Conservation (phyloP, 225 moss, liverwort and hornwort species). For the Physcomitrellopsis africana region DNA sequence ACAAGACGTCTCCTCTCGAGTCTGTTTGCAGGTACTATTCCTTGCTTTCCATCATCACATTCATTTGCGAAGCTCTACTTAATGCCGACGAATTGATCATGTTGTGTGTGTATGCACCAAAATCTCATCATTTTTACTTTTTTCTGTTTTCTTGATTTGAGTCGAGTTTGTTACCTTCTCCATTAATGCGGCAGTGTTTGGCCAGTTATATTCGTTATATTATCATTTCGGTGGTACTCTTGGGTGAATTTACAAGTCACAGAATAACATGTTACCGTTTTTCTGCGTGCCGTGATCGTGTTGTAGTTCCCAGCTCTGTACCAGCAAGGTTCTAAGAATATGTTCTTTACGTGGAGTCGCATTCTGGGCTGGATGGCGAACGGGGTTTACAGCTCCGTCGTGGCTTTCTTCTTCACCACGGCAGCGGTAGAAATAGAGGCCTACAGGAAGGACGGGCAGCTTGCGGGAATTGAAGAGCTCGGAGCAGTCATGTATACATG, state of each 20-base stretch:
- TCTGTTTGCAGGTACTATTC: conserved; percentile 57
- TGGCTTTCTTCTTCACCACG: conserved; percentile 71
- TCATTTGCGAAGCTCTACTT: neutral
- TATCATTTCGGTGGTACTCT: too few relatives aligned
- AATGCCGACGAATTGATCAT: too few relatives aligned
- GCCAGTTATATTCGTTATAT: neutral
- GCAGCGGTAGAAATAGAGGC: conserved; percentile 65
- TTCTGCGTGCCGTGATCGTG: neutral
- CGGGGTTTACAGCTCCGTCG: conserved; percentile 82
- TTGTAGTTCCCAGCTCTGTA: conserved; percentile 95
- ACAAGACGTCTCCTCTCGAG: conserved; percentile 93
- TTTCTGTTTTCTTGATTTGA: neutral
- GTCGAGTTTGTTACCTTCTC: neutral
- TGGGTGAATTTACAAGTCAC: too few relatives aligned
- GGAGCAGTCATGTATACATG: conserved; percentile 93
- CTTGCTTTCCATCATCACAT: neutral
- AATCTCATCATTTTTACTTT: neutral
- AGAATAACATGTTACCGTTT: too few relatives aligned
- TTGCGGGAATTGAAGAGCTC: conserved; percentile 75
- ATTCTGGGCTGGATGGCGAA: conserved; percentile 98
- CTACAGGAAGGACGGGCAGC: conserved; percentile 70
- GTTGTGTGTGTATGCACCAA: neutral
- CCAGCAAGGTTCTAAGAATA: conserved; percentile 91
- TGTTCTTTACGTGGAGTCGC: conserved; percentile 92
- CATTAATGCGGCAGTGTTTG: neutral